Evolutionary conservation across 169 alveolate species (phyloP).

Genomic region (Cryptosporidium viatorum): DNA sequence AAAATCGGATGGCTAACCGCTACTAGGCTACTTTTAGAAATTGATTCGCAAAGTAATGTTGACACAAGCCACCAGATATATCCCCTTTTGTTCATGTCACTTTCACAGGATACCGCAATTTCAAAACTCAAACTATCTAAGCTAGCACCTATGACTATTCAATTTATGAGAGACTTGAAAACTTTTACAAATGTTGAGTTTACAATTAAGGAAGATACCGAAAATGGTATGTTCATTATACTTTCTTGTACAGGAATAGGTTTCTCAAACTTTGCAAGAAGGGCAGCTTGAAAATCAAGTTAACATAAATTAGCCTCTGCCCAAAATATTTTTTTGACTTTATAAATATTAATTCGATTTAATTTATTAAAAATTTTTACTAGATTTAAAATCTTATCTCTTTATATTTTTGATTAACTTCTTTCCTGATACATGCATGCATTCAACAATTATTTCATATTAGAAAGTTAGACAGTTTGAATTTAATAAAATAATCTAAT

Average conservation of each 20-base stretch:
- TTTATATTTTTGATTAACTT: slow-evolving; percentile 13
- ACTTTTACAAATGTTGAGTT: slow-evolving; percentile 78
- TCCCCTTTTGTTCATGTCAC: slow-evolving; percentile 78
- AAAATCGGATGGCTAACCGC: slow-evolving; percentile 77
- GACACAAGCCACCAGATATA: slow-evolving; percentile 78
- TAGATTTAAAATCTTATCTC: background rate
- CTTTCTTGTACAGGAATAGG: slow-evolving; percentile 73
- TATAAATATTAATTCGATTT: background rate
- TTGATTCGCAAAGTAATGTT: slow-evolving; percentile 76
- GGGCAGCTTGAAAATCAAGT: slow-evolving; percentile 1
- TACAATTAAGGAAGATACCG: slow-evolving; percentile 53
- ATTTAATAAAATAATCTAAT: too few species aligned
- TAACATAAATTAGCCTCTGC: background rate
- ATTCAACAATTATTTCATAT: background rate
- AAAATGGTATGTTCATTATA: slow-evolving; percentile 4
- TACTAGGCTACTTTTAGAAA: slow-evolving; percentile 77
- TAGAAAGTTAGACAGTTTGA: background rate
- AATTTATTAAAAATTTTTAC: background rate
- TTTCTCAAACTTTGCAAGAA: slow-evolving; percentile 49
- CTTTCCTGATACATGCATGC: slow-evolving; percentile 5
- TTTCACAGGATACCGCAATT: slow-evolving; percentile 76
- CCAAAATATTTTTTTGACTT: background rate
- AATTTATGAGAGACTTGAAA: slow-evolving; percentile 76
- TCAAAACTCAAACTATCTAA: slow-evolving; percentile 77
- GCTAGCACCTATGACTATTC: slow-evolving; percentile 78